Percentiles rank a stretch among this genome's conserved stretches.
Evolutionary conservation across 352 stramenopile species (phyloP).

Genomic region (Globisporangium cystogenes): DNA sequence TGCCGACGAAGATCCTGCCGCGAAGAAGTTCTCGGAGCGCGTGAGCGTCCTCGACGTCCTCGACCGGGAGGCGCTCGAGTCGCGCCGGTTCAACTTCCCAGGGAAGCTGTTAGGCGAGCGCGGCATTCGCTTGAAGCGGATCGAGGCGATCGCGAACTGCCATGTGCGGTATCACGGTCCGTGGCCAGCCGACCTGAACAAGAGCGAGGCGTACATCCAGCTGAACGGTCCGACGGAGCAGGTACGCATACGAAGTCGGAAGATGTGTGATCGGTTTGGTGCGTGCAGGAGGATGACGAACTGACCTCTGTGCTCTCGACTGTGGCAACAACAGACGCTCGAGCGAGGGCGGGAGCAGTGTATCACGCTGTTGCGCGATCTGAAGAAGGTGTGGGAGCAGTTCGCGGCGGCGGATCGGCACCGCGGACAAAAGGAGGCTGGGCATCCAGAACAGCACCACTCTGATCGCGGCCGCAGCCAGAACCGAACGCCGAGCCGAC

Average conservation of each 20-base stretch:
- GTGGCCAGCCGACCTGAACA: constrained; percentile 7
- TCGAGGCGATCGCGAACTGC: constrained; percentile 32
- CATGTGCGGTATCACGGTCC: constrained; percentile 18
- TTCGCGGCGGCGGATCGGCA: constrained; percentile 8
- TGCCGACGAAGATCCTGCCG: constrained; percentile 4
- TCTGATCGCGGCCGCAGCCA: constrained; percentile 7
- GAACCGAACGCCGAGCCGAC: constrained; percentile 6
- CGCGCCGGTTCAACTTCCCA: constrained; percentile 58
- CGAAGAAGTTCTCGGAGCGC: constrained; percentile 14
- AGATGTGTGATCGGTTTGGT: background rate
- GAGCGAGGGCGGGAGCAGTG: constrained; percentile 13
- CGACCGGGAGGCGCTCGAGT: constrained; percentile 28
- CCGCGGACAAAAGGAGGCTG: background rate
- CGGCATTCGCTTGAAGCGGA: constrained; percentile 58
- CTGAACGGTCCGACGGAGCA: constrained; percentile 13
- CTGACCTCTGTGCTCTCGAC: background rate
- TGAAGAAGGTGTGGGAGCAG: constrained; percentile 19
- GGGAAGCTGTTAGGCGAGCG: constrained; percentile 57
- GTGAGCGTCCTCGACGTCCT: constrained; percentile 29
- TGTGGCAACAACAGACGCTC: constrained; percentile 3
- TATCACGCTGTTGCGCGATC: constrained; percentile 9
- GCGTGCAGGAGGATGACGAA: no score
- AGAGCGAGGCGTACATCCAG: constrained; percentile 8
- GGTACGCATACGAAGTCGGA: background rate
- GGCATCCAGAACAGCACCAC: constrained; percentile 1